Conservation (phyloP, 495 filamentous ascomycete species). For the Trichoderma reesei region DNA sequence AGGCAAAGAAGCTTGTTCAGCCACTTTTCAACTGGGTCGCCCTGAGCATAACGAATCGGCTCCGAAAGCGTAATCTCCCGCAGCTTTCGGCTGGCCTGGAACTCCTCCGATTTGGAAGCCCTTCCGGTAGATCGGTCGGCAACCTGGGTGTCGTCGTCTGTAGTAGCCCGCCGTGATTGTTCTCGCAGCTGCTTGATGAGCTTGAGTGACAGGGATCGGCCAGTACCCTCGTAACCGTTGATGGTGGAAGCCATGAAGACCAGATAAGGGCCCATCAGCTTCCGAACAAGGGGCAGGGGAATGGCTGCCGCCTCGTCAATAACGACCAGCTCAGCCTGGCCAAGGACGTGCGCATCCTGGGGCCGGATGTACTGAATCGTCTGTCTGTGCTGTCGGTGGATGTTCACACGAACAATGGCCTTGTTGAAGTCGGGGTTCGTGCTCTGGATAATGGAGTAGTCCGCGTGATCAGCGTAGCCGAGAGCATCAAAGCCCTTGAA, state of each 20-base stretch:
- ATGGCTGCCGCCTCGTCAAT: slow-evolving; percentile 99
- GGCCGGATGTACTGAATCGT: slow-evolving; percentile 98
- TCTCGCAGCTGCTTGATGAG: slow-evolving; percentile 96
- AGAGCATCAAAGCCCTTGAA: slow-evolving; percentile 98
- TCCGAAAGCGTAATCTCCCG: slow-evolving; percentile 87
- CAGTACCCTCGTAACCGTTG: slow-evolving; percentile 97
- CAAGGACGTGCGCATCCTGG: slow-evolving; percentile 86
- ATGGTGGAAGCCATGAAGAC: slow-evolving; percentile 99
- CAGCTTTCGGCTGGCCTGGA: slow-evolving; percentile 65
- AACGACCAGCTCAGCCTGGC: slow-evolving; percentile 90
- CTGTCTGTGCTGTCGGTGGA: slow-evolving; percentile 90
- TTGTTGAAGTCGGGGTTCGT: slow-evolving; percentile 99
- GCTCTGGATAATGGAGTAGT: slow-evolving; percentile 97
- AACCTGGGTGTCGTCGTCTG: slow-evolving; percentile 47
- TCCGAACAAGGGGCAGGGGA: slow-evolving; percentile 81
- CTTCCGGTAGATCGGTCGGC: slow-evolving; percentile 65
- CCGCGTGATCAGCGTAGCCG: slow-evolving; percentile 83
- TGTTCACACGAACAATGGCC: slow-evolving; percentile 92
- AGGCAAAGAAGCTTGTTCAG: slow-evolving; percentile 89
- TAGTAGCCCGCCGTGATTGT: slow-evolving; percentile 57
- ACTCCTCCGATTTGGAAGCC: slow-evolving; percentile 50
- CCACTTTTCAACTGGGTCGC: slow-evolving; percentile 91
- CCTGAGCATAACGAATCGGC: slow-evolving; percentile 88
- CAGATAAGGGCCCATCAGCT: slow-evolving; percentile 94
- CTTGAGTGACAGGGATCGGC: slow-evolving; percentile 88